Evolutionary conservation across 352 stramenopile genomes (phyloP), one percentile per base, ranked within the genome.

Genomic region (Peronospora farinosa): DNA sequence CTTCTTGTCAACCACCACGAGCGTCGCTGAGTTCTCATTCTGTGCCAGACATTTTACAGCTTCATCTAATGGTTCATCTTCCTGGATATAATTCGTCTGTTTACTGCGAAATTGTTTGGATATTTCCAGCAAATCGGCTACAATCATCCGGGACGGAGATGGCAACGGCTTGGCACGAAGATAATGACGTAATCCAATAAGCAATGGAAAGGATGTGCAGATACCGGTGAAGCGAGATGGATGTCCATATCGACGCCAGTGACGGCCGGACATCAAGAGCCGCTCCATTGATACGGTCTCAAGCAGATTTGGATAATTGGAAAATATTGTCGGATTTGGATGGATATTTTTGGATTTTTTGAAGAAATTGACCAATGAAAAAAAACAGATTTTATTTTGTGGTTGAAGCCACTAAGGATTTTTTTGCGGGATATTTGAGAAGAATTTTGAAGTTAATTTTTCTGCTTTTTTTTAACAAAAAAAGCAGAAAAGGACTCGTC

Each of bases 21-120:
- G 69, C 49, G 77, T 82, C 10, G 73, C 72, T 19, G 79, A 88
- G 44, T 91, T 91, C 40, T 85, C 72, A 51, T 91, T 86, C 47
- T 76, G 63, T 13, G 72, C 72, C 7, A 91, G 54, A 19, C 51
- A 86, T 35, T 74, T 59, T 8, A 91, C 69, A 9, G 79, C 79
- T n/a, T 85, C 73, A n/a, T 63, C 57, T 19, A 91, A 60, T 33
- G 74, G 80, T 54, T 83, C 48, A 46, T 82, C 56, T 39, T 87
- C 60, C 33, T 71, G 63, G 39, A 91, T 84, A 48, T 81, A 78
- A 56, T 85, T 78, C 9, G 75, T 86, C 53, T 86, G 67, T 50
- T 88, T 86, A 53, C 49, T 82, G 40, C 79, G 77, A 54, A 85
- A 86, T 40, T 87, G 68, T 48, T 78, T 84, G 17, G 74, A 74